Evolutionary conservation across 805 yeast genomes (phyloP).

Genomic region (Grigorovia humatica): DNA sequence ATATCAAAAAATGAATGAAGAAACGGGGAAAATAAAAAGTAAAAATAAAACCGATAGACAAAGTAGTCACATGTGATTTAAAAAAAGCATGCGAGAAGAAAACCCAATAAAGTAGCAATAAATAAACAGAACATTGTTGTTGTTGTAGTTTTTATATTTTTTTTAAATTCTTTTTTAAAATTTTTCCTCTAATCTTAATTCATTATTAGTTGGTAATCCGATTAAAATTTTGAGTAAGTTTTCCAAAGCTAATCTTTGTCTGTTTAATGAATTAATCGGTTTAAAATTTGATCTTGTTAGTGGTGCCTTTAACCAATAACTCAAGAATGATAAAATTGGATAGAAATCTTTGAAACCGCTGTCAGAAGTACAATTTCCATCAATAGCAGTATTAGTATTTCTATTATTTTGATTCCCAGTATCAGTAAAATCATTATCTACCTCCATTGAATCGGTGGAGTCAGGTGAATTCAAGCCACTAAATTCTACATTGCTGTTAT

Average conservation of each 20-base stretch:
- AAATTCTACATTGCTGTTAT: too few species aligned
- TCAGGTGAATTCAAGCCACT: not conserved
- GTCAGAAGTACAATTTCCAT: too few species aligned
- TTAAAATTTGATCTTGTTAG: slow-evolving; percentile 83
- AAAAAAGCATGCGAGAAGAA: too few species aligned
- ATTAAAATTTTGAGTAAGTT: slow-evolving; percentile 81
- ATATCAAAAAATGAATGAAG: too few species aligned
- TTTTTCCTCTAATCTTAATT: slow-evolving; percentile 91
- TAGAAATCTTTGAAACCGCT: slow-evolving; percentile 51
- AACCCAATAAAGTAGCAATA: too few species aligned
- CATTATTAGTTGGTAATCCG: slow-evolving; percentile 84
- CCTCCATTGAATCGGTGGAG: not conserved
- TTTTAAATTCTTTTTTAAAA: slow-evolving; percentile 3
- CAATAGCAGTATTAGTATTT: too few species aligned
- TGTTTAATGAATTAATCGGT: slow-evolving; percentile 87
- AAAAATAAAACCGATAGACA: too few species aligned
- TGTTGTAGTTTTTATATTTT: too few species aligned
- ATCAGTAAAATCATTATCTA: not conserved
- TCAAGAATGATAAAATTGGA: slow-evolving; percentile 74
- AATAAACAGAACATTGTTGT: too few species aligned
- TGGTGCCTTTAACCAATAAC: slow-evolving; percentile 97
- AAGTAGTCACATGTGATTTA: too few species aligned
- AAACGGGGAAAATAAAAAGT: too few species aligned
- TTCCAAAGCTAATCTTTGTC: slow-evolving; percentile 88
- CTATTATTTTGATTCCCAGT: too few species aligned